phyloP scores from a whole-genome alignment of 2,329 filamentous ascomycete genomes.

The Hypoxylon sp. region DNA sequence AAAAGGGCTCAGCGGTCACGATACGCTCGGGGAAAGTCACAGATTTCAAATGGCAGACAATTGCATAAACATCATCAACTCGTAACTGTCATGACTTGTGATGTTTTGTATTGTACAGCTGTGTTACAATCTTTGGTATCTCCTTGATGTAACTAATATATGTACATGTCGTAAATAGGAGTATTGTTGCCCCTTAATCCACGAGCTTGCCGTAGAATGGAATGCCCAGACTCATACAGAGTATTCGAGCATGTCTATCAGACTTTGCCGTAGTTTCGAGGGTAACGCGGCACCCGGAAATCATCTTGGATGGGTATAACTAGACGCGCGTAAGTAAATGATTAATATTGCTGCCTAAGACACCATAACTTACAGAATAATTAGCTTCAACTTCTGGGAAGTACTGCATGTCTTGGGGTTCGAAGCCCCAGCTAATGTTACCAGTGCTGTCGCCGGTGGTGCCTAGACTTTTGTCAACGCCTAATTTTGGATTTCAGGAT shows the following conservation, averaged over 20 bases:
- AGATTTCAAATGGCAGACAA: constrained; percentile 13
- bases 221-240: constrained; percentile 79
- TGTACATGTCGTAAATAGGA: constrained; percentile 40
- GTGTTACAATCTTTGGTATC: constrained; percentile 45
- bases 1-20: constrained; percentile 34
- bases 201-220: constrained; percentile 85
- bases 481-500: neutral
- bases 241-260: constrained; percentile 85
- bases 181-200: constrained; percentile 46
- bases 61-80: constrained; percentile 4
- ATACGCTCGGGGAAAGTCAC: constrained; percentile 26
- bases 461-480: constrained; percentile 46
- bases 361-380: constrained; percentile 80
- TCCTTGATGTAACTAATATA: constrained; percentile 33
- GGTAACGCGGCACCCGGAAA: constrained; percentile 87
- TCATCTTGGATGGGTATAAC: constrained; percentile 78
- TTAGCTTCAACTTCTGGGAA: constrained; percentile 97
- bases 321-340: constrained; percentile 51
- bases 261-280: constrained; percentile 88
- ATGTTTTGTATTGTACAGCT: constrained; percentile 49
- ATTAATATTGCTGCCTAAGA: constrained; percentile 11
- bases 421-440: constrained; percentile 88
- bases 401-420: constrained; percentile 79
- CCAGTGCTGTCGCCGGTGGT: constrained; percentile 88
- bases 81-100: constrained; percentile 8